Evolutionary conservation across 2,329 filamentous ascomycete species (phyloP).

Genomic region (Tricladium varicosporioides): DNA sequence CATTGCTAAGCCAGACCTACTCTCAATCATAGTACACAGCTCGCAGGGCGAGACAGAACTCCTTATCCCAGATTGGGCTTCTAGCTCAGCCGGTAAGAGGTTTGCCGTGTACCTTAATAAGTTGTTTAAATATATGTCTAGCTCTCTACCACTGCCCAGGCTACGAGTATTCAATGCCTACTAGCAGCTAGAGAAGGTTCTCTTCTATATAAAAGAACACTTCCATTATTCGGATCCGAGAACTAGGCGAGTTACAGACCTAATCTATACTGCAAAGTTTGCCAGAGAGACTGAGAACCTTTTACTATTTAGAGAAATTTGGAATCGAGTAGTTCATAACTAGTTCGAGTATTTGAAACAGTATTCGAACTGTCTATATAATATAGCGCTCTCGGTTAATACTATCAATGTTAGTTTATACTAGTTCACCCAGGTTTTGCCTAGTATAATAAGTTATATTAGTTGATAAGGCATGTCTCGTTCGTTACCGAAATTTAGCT

Average conservation of each 20-base stretch:
- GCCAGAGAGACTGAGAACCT: constrained; percentile 1
- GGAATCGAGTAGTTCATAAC: not conserved
- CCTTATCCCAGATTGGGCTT: too few species aligned
- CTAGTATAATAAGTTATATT: too few species aligned
- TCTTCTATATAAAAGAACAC: constrained; percentile 14
- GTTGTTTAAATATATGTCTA: constrained; percentile 13
- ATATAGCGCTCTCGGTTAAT: too few species aligned
- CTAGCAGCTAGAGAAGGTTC: constrained; percentile 18
- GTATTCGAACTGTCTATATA: not conserved
- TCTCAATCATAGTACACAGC: too few species aligned
- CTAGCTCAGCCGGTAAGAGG: not conserved
- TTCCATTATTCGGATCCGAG: not conserved
- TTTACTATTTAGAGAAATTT: not conserved
- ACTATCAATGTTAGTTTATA: too few species aligned
- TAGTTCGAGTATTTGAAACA: not conserved
- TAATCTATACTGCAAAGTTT: constrained; percentile 3
- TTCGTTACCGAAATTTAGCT: too few species aligned
- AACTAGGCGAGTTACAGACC: not conserved
- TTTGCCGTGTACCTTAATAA: not conserved
- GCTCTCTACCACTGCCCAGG: constrained; percentile 4
- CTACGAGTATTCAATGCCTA: constrained; percentile 16
- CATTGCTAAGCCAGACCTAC: too few species aligned
- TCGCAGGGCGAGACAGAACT: too few species aligned
- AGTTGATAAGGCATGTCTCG: too few species aligned
- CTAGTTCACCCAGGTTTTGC: too few species aligned